Evolutionary conservation across 2,329 filamentous ascomycete genomes (phyloP).

Genomic region (Curvularia verruculosa): DNA sequence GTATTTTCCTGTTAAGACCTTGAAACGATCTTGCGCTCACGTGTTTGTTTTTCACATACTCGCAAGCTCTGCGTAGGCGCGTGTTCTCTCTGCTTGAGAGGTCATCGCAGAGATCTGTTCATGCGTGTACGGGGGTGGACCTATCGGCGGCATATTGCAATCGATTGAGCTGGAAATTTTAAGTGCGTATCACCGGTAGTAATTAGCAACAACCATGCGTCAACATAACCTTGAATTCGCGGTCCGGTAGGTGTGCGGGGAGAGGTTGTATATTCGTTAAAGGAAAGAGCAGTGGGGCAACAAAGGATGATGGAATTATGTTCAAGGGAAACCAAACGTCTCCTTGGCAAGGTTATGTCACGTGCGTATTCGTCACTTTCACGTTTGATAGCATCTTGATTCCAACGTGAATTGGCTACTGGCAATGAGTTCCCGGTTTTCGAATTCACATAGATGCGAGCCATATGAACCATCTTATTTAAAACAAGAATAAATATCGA

Average conservation of each 20-base stretch:
- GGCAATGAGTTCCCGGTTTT: background rate
- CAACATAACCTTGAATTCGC: background rate
- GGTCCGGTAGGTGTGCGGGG: background rate
- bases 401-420: background rate
- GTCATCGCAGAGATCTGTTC: constrained; percentile 35
- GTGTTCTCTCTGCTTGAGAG: constrained; percentile 25
- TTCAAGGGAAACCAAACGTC: background rate
- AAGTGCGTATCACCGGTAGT: background rate
- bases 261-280: background rate
- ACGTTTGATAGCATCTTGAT: too few species aligned
- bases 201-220: constrained; percentile 5
- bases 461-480: background rate
- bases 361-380: constrained; percentile 2
- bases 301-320: constrained; percentile 10
- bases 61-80: constrained; percentile 33
- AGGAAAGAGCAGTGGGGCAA: constrained; percentile 16
- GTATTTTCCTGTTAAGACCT: constrained; percentile 16
- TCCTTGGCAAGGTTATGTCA: constrained; percentile 15
- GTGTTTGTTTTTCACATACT: constrained; percentile 23
- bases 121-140: constrained; percentile 34
- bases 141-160: constrained; percentile 31
- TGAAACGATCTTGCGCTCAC: constrained; percentile 6
- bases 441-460: background rate
- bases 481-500: background rate
- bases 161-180: background rate